These are phyloP conservation scores for Protea cynaroides DNA, from an alignment of 164 flowering plant genomes.

Conservation along the genomic window DNA sequence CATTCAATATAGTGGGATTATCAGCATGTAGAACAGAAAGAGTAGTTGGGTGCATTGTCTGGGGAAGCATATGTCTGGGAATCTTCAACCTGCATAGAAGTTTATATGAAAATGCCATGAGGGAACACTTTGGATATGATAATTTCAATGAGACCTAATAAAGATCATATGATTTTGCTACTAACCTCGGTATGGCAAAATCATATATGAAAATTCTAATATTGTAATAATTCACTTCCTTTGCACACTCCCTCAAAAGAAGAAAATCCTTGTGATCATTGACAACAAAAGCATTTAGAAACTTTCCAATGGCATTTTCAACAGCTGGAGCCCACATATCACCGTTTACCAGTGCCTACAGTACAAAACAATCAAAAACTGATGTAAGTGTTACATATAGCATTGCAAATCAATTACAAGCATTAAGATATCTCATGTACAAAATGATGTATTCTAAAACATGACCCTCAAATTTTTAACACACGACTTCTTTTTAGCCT, in stretches of 20 bases:
- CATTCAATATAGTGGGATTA: constrained; percentile 69
- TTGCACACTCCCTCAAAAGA: constrained; percentile 64
- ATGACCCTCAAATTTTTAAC: neutral
- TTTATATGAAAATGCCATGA: neutral
- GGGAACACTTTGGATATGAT: neutral
- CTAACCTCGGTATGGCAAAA: constrained; percentile 69
- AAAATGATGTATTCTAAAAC: neutral
- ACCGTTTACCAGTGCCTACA: constrained; percentile 61
- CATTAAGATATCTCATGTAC: neutral
- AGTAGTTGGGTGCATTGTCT: constrained; percentile 67
- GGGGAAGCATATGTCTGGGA: constrained; percentile 83
- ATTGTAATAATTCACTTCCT: constrained; percentile 52
- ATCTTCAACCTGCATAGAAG: constrained; percentile 50
- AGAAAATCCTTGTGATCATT: constrained; percentile 75
- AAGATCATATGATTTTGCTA: neutral
- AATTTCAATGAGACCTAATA: neutral
- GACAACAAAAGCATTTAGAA: constrained; percentile 88
- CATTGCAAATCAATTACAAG: neutral
- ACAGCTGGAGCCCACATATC: constrained; percentile 81
- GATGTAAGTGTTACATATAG: neutral
- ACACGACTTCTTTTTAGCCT: too few relatives aligned
- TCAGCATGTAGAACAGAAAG: constrained; percentile 65
- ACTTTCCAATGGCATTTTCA: constrained; percentile 77
- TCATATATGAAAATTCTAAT: constrained; percentile 78
- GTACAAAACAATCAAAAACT: neutral